Evolutionary conservation across 192 early-diverging fungal genomes (phyloP), one percentile per base, ranked within the genome.

Genomic region (Coemansia sp.): DNA sequence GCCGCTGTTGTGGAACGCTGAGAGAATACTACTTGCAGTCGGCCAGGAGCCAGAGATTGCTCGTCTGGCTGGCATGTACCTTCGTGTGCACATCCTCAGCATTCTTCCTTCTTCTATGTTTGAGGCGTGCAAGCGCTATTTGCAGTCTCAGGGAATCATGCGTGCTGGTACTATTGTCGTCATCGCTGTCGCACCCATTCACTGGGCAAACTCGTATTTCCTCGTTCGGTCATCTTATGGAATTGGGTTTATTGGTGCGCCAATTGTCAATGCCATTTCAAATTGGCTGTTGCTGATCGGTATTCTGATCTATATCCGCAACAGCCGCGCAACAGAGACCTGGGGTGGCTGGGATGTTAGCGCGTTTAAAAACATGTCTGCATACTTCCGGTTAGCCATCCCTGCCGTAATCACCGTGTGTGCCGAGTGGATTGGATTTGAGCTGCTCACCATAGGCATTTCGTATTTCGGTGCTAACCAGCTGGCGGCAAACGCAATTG

Each of bases 371-470:
- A 74, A 68, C 19, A 82, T 81, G 80, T 51, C 55, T 4, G 61
- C 60, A 27, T 85, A 83, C 47, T 35, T 80, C 43, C 69, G 64
- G 19, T 64, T 95, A 19, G 91, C 87, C 5, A 39, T 87, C 9
- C 87, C 91, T 0, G 86, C 87, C 1, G 76, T 88, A n/a, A n/a
- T n/a, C n/a, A n/a, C n/a, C n/a, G n/a, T n/a, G n/a, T n/a, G n/a
- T n/a, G n/a, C n/a, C n/a, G 88, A 90, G 63, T 90, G 88, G 88
- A 83, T 85, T 79, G 82, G 81, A 13, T 84, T 84, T 59, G 86
- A 88, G 59, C 46, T 81, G 2, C 60, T 85, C 7, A 74, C 86
- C 11, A 48, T 88, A 40, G 75, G 79, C 6, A 82, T 87, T 9
- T 87, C 87, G 20, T 80, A 85, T 36, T 59, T 95, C 4, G 89